Evolutionary conservation across 768 basidiomycete species (phyloP).

Genomic region (Agaricus bisporus): DNA sequence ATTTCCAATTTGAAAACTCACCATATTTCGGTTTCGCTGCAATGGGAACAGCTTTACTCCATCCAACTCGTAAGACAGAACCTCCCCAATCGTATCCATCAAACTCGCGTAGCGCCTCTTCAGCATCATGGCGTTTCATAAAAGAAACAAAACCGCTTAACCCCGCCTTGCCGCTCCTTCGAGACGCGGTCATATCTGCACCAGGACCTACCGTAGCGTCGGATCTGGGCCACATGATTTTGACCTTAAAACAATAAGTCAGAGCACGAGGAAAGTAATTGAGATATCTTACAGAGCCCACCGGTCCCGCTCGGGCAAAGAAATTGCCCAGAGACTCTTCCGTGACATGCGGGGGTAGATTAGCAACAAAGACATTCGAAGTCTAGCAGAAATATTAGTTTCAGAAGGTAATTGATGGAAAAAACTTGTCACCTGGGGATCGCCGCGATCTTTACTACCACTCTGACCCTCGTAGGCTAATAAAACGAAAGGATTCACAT

Average conservation of each 20-base stretch:
- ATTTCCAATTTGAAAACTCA: conserved; percentile 22
- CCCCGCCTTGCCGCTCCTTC: conserved; percentile 66
- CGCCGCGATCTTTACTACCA: conserved; percentile 84
- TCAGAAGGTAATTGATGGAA: not conserved
- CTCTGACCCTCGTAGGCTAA: conserved; percentile 83
- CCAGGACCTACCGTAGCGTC: conserved; percentile 65
- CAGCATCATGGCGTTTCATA: conserved; percentile 91
- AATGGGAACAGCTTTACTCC: conserved; percentile 95
- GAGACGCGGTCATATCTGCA: conserved; percentile 66
- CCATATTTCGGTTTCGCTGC: conserved; percentile 78
- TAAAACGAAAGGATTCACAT: not conserved
- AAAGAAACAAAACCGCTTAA: conserved; percentile 96
- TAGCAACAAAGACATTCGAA: conserved; percentile 94
- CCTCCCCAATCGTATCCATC: conserved; percentile 97
- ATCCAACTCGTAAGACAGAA: conserved; percentile 79
- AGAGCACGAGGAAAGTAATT: not conserved
- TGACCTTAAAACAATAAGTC: conserved; percentile 47
- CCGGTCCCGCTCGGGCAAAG: conserved; percentile 89
- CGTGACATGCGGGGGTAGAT: conserved; percentile 81
- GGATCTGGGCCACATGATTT: conserved; percentile 98
- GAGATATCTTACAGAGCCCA: conserved; percentile 69
- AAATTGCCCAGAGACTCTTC: conserved; percentile 84
- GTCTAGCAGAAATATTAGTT: conserved; percentile 44
- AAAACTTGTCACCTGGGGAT: conserved; percentile 62
- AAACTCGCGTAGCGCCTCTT: conserved; percentile 78